These are phyloP conservation scores for Cytospora schulzeri DNA, from an alignment of 2,329 filamentous ascomycete genomes.

Conservation along the genomic window DNA sequence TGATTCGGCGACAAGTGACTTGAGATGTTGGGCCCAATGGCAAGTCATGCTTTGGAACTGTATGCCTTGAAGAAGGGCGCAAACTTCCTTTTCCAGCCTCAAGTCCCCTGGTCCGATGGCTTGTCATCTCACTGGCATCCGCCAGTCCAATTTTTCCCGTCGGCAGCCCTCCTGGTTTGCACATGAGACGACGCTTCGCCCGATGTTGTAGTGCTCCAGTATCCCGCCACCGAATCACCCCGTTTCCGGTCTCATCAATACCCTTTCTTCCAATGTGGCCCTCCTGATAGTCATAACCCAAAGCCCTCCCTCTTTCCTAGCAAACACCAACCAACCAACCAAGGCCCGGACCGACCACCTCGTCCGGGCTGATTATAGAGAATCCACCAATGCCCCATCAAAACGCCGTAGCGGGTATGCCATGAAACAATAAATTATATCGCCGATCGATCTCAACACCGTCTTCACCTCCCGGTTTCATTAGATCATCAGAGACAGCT, in stretches of 20 bases:
- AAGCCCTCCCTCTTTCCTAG: background rate
- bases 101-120: background rate
- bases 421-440: slow-evolving; percentile 9
- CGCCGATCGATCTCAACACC: slow-evolving; percentile 9
- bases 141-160: background rate
- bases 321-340: background rate
- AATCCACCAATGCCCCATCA: slow-evolving; percentile 11
- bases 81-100: background rate
- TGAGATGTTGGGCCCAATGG: background rate
- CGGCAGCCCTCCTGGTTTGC: background rate
- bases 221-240: background rate
- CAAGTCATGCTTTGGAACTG: background rate
- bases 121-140: background rate
- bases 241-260: background rate
- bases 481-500: slow-evolving; percentile 27
- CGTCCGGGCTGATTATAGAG: background rate
- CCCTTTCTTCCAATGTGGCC: background rate
- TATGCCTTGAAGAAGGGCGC: background rate
- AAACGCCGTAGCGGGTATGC: slow-evolving; percentile 20
- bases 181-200: background rate
- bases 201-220: background rate
- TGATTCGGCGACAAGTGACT: background rate
- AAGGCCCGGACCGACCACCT: background rate
- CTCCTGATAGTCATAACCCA: background rate
- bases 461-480: slow-evolving; percentile 2